These are phyloP conservation scores for Leccinum disarticulatum DNA, from an alignment of 768 basidiomycete species.

Conservation along the genomic window DNA sequence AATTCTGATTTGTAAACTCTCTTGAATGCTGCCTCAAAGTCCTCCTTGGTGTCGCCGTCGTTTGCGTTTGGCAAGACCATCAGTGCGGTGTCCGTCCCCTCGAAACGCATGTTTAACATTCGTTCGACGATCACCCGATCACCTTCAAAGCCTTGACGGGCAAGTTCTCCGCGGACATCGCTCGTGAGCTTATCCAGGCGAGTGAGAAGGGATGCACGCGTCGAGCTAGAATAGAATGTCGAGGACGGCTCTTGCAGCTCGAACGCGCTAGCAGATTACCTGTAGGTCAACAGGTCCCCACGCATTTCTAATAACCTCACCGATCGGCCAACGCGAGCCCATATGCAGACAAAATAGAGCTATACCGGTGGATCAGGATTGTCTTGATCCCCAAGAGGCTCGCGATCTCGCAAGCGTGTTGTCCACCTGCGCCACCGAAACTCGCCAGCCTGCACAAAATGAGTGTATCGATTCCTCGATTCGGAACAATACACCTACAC, in stretches of 20 bases:
- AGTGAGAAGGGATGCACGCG: conserved; percentile 50
- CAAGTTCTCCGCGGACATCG: conserved; percentile 66
- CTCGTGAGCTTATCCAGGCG: conserved; percentile 70
- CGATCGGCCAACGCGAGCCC: conserved; percentile 89
- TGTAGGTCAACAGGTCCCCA: neutral
- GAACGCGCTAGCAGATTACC: conserved; percentile 54
- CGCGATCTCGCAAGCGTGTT: conserved; percentile 93
- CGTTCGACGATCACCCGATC: conserved; percentile 73
- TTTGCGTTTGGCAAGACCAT: conserved; percentile 68
- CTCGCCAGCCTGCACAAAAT: conserved; percentile 60
- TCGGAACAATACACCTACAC: conserved; percentile 36
- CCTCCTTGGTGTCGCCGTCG: conserved; percentile 57
- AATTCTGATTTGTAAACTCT: conserved; percentile 83
- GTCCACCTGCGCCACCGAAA: conserved; percentile 89
- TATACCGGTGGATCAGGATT: conserved; percentile 87
- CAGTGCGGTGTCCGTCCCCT: conserved; percentile 89
- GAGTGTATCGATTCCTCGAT: neutral
- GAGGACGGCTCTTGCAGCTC: conserved; percentile 92
- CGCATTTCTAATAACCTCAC: conserved; percentile 28
- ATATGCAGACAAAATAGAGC: conserved; percentile 91
- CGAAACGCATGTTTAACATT: conserved; percentile 90
- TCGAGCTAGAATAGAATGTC: conserved; percentile 65
- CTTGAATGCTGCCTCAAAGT: conserved; percentile 81
- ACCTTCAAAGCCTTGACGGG: conserved; percentile 77
- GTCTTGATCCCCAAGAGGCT: conserved; percentile 82